Percentiles rank a stretch among this genome's conserved stretches.
phyloP scores from a whole-genome alignment of 2,329 filamentous ascomycete species.

The Calycina herbarum region DNA sequence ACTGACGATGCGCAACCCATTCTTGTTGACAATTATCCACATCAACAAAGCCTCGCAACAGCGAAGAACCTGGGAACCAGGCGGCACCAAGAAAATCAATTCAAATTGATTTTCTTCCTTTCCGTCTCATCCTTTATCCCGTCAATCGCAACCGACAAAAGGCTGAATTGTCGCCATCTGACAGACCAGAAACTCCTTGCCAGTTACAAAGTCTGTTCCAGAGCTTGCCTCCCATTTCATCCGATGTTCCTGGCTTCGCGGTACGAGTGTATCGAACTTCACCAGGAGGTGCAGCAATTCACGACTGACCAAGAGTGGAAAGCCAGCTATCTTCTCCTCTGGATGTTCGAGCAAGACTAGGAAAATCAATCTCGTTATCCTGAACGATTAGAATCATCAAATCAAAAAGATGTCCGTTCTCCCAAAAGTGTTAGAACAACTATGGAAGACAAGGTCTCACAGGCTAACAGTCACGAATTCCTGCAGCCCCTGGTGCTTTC shows the following conservation, averaged over 20 bases:
- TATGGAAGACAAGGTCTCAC: too few relatives aligned
- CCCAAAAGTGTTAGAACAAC: neutral
- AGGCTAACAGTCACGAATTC: too few relatives aligned
- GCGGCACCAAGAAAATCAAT: neutral
- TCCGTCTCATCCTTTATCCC: neutral
- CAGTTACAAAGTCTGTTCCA: neutral
- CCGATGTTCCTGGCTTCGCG: neutral
- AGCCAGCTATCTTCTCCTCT: too few relatives aligned
- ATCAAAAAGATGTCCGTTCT: too few relatives aligned
- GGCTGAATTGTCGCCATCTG: neutral
- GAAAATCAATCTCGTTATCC: too few relatives aligned
- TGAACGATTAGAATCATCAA: too few relatives aligned
- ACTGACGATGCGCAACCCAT: too few relatives aligned
- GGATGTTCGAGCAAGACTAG: too few relatives aligned
- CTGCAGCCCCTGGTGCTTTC: neutral
- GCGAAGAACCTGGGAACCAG: neutral
- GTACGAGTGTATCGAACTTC: too few relatives aligned
- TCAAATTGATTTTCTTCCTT: neutral
- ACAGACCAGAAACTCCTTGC: slow-evolving; percentile 2
- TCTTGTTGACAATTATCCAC: neutral
- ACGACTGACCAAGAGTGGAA: too few relatives aligned
- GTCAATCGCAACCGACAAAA: neutral
- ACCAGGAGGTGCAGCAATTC: too few relatives aligned
- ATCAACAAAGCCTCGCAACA: neutral
- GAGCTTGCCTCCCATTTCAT: neutral